These are phyloP conservation scores for Micromonas pusilla DNA, from an alignment of 139 green algal species.

Conservation along the genomic window DNA sequence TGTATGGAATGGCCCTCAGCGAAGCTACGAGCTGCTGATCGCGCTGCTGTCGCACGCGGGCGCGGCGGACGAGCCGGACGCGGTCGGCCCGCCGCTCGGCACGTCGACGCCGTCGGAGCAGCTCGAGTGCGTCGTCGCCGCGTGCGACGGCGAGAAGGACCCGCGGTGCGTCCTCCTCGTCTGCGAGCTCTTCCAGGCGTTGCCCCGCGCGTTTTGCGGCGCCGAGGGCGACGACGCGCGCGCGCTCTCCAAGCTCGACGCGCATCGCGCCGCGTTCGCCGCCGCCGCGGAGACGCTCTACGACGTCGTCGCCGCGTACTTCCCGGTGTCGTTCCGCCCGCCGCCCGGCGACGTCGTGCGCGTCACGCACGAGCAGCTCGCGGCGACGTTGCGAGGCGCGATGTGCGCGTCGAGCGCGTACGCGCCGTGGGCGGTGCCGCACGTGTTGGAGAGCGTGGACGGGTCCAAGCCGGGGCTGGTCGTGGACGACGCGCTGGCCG, in stretches of 20 bases:
- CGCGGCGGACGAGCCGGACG: not conserved
- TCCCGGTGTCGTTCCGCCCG: conserved; percentile 75
- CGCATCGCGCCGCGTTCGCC: not conserved
- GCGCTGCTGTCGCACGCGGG: not conserved
- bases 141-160: conserved; percentile 75
- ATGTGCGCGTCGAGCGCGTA: conserved; percentile 1
- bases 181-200: conserved; percentile 39
- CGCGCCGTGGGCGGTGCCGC: conserved; percentile 5
- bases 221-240: not conserved
- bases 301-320: conserved; percentile 72
- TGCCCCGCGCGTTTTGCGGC: conserved; percentile 6
- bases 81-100: not conserved
- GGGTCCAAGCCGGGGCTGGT: not conserved
- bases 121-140: conserved; percentile 15
- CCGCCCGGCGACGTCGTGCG: conserved; percentile 35
- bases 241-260: not conserved
- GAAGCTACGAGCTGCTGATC: not conserved
- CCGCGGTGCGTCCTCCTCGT: conserved; percentile 65
- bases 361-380: conserved; percentile 1
- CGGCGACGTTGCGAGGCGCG: not conserved
- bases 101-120: not conserved
- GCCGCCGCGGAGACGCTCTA: conserved; percentile 53
- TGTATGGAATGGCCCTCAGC: not conserved
- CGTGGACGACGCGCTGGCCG: not conserved
- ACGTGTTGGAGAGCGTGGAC: conserved; percentile 18